Conservation (phyloP, 1,284 basidiomycete species). For the Inonotus obliquus region DNA sequence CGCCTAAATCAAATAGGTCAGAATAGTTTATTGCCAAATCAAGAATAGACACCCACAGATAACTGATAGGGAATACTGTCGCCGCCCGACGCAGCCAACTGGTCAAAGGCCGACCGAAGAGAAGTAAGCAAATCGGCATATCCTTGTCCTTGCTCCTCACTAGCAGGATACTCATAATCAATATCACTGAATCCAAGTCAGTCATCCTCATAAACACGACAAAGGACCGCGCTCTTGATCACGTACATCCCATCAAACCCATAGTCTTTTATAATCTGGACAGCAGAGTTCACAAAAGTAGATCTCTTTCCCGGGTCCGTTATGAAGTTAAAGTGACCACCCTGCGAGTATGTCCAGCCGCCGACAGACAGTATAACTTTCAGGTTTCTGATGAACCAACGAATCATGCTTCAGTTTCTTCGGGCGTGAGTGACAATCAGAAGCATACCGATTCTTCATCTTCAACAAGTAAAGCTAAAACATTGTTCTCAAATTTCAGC, state of each 20-base stretch:
- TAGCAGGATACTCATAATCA: conserved; percentile 64
- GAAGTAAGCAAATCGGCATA: conserved; percentile 55
- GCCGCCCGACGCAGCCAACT: conserved; percentile 48
- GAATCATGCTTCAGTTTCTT: background rate
- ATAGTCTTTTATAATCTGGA: conserved; percentile 78
- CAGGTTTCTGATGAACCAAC: conserved; percentile 44
- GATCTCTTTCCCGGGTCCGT: conserved; percentile 48
- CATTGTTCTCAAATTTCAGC: background rate
- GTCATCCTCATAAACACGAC: background rate
- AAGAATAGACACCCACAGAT: conserved; percentile 33
- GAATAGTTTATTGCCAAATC: background rate
- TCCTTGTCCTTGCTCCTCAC: conserved; percentile 47
- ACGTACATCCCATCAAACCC: conserved; percentile 82
- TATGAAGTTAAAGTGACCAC: conserved; percentile 62
- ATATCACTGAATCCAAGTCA: conserved; percentile 43
- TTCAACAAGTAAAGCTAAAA: conserved; percentile 60
- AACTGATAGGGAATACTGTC: conserved; percentile 56
- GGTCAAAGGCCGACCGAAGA: conserved; percentile 51
- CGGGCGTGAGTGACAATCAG: background rate
- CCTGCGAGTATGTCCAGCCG: conserved; percentile 70
- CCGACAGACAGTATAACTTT: conserved; percentile 79
- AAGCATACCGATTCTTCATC: conserved; percentile 50
- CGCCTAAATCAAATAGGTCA: conserved; percentile 22
- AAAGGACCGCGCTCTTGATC: background rate
- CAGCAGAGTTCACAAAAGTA: conserved; percentile 68